A percentile compares a stretch with the other conserved stretches of the same genome.
These are phyloP conservation scores for Rhododendron griersonianum DNA, from an alignment of 148 eudicot species.

Conservation along the genomic window DNA sequence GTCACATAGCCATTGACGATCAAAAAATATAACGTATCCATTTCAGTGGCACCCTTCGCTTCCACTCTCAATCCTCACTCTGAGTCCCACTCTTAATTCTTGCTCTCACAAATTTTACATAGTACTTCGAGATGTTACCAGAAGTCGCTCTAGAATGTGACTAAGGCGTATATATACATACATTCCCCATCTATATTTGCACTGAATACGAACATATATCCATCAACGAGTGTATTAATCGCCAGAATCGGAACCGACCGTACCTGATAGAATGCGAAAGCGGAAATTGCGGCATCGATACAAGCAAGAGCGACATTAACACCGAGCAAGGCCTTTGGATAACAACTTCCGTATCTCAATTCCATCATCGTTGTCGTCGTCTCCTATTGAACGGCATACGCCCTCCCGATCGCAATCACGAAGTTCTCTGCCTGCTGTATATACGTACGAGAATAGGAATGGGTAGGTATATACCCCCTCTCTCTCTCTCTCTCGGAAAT, in stretches of 20 bases:
- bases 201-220: not conserved
- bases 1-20: too few species aligned
- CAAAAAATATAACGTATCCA: too few species aligned
- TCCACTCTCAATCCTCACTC: not conserved
- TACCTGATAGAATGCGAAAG: constrained; percentile 74
- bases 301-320: constrained; percentile 47
- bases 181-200: not conserved
- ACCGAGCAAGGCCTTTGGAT: constrained; percentile 42
- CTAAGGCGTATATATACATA: not conserved
- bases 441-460: not conserved
- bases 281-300: constrained; percentile 52
- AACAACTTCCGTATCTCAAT: constrained; percentile 41
- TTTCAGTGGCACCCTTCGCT: not conserved
- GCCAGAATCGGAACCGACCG: not conserved
- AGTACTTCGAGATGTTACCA: not conserved
- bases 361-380: constrained; percentile 34
- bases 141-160: not conserved
- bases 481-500: not conserved
- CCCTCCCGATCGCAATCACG: not conserved
- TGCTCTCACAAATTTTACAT: not conserved
- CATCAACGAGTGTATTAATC: not conserved
- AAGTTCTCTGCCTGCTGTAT: not conserved
- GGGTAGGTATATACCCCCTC: not conserved
- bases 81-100: not conserved
- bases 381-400: not conserved